Conservation (phyloP, 148 eudicot genomes). For the Euryodendron excelsum region DNA sequence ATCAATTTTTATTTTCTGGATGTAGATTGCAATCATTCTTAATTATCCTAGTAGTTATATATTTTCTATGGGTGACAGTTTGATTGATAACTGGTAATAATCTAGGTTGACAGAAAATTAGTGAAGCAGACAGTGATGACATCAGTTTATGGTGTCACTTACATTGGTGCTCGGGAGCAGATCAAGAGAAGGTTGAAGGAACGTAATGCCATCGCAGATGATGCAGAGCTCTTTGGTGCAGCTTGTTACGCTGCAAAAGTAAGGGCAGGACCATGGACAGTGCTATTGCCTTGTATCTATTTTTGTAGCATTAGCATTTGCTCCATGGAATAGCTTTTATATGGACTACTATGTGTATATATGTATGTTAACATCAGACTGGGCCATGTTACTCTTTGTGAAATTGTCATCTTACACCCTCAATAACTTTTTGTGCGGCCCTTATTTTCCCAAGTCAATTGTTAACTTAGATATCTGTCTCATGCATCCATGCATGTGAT, state of each 20-base stretch:
- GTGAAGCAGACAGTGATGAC: conserved; percentile 99
- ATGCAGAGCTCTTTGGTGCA: conserved; percentile 66
- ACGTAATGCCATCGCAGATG: conserved; percentile 60
- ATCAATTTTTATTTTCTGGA: background rate
- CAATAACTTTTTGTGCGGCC: background rate
- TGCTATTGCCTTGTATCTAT: background rate
- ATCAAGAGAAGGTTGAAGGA: conserved; percentile 91
- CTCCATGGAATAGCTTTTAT: background rate
- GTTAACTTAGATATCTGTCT: background rate
- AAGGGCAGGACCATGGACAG: conserved; percentile 15
- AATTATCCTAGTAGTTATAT: background rate
- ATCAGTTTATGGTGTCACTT: conserved; percentile 98
- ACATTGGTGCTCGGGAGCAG: conserved; percentile 95
- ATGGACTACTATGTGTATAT: background rate
- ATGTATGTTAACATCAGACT: background rate
- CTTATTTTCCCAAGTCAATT: background rate
- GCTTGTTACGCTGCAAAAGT: conserved; percentile 96
- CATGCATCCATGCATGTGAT: background rate
- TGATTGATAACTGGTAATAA: conserved; percentile 13
- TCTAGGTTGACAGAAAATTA: conserved; percentile 91
- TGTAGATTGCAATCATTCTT: background rate
- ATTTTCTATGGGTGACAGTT: conserved; percentile 6
- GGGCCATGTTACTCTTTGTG: background rate
- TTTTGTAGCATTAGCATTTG: background rate
- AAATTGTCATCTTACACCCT: background rate